Evolutionary conservation across 2,329 filamentous ascomycete genomes (phyloP).

Genomic region (Fusarium sp.): DNA sequence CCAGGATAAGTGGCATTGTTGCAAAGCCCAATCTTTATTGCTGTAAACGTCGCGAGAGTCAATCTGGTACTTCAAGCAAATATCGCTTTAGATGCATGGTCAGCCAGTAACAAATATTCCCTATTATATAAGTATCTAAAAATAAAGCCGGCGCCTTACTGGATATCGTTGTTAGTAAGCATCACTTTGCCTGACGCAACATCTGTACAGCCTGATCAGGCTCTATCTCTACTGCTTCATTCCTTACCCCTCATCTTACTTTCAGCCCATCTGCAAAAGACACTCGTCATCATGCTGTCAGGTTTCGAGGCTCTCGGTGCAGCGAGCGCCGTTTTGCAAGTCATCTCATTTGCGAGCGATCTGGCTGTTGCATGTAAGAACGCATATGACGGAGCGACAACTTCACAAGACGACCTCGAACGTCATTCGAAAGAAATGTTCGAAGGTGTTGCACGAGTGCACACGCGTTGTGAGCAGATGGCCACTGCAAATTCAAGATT

Average conservation of each 20-base stretch:
- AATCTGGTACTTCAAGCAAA: too few relatives aligned
- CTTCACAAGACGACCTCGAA: not conserved
- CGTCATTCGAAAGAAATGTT: not conserved
- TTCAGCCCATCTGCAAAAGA: fast-evolving
- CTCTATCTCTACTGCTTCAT: not conserved
- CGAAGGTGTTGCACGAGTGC: not conserved
- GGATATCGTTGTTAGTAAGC: not conserved
- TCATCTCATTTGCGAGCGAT: constrained; percentile 18
- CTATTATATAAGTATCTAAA: too few relatives aligned
- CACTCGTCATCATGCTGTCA: fast-evolving
- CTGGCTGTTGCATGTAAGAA: not conserved
- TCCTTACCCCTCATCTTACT: not conserved
- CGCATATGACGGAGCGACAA: constrained; percentile 5
- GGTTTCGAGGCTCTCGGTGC: constrained; percentile 26
- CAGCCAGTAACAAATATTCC: too few relatives aligned
- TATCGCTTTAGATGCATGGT: too few relatives aligned
- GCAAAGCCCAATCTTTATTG: too few relatives aligned
- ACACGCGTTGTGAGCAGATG: not conserved
- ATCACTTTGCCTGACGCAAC: not conserved
- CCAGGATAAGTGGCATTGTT: too few relatives aligned
- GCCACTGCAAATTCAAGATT: fast-evolving
- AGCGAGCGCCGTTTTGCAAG: constrained; percentile 27
- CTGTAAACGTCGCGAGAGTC: too few relatives aligned
- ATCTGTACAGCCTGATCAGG: not conserved
- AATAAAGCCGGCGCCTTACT: too few relatives aligned